A percentile compares a stretch with the other conserved stretches of the same genome.
Conservation (phyloP, 2,329 filamentous ascomycete species). For the Verticillium klebahnii region DNA sequence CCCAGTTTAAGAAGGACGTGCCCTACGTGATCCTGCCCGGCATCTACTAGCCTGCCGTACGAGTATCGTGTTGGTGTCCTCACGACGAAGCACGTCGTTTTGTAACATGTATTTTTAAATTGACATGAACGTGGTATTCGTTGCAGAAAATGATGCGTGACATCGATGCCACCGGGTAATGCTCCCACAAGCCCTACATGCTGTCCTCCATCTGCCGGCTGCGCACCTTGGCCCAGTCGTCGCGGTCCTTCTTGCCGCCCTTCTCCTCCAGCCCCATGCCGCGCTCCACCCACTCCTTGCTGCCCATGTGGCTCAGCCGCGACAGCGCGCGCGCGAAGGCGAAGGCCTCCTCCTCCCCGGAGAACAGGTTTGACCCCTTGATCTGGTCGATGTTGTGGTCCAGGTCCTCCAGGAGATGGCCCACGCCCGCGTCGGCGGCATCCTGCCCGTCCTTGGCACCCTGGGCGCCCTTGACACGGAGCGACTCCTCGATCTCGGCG, state of each 20-base stretch:
- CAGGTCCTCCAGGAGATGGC: slow-evolving; percentile 80
- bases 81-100: too few relatives aligned
- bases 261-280: slow-evolving; percentile 62
- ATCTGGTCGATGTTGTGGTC: slow-evolving; percentile 80
- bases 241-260: slow-evolving; percentile 61
- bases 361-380: slow-evolving; percentile 83
- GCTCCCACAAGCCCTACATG: slow-evolving; percentile 36
- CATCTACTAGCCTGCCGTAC: slow-evolving; percentile 23
- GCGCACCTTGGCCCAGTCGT: slow-evolving; percentile 61
- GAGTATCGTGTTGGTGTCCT: too few relatives aligned
- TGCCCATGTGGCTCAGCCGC: slow-evolving; percentile 86
- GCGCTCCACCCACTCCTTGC: slow-evolving; percentile 88
- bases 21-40: slow-evolving; percentile 30
- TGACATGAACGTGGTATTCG: too few relatives aligned
- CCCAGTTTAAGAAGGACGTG: slow-evolving; percentile 30
- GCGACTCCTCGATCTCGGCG: slow-evolving; percentile 60
- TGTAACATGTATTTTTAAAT: too few relatives aligned
- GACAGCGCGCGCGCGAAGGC: slow-evolving; percentile 88
- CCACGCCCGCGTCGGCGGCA: slow-evolving; percentile 65
- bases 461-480: slow-evolving; percentile 19
- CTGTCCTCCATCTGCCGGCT: slow-evolving; percentile 66
- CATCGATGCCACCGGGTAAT: not conserved
- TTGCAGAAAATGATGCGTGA: not conserved
- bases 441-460: slow-evolving; percentile 18
- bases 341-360: slow-evolving; percentile 93